Evolutionary conservation across 305 asterid genomes (phyloP), one percentile per base, ranked within the genome.

Genomic region (Coffea humblotiana): DNA sequence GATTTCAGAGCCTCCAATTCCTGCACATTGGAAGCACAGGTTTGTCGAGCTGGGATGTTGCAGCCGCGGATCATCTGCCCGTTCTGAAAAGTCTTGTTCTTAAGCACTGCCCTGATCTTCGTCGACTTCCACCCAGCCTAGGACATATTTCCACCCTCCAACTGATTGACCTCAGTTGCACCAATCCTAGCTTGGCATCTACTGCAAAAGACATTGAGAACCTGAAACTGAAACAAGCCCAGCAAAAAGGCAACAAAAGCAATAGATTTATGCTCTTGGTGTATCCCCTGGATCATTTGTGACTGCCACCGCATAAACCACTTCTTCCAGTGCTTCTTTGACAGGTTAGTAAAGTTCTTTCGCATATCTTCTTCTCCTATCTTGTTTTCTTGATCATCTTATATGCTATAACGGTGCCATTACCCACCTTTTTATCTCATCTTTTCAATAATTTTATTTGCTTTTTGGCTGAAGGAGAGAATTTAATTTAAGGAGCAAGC

Each of bases 201-300:
- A 83, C 91, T 0, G 92, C 90, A 0, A 70, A 48, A 83, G 37
- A 58, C 23, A 80, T 89, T 79, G 77, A 81, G 79, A n/a, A 48
- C 15, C n/a, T 69, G 32, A 81, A 81, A 58, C 10, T 81, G 13
- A 60, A 67, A 60, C 45, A 79, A 75, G 77, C 29, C 64, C 48
- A 40, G 6, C 43, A 45, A 18, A 65, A 47, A 58, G 29, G 63
- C 76, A 75, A 18, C 56, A 56, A 52, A 47, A 66, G 37, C 51
- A 67, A 45, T 29, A 65, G 74, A 5, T 81, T 81, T 67, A 81
- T 71, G 71, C 84, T 81, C 15, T 63, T 63, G 3, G 51, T 81
- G 11, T 77, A 81, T 77, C 84, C 84, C 66, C 81, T 81, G 1
- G 78, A 81, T 47, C 83, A 74, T 45, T 5, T 40, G 43, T 79